phyloP scores from a whole-genome alignment of 225 moss, liverwort and hornwort genomes.

The Pseudoscleropodium purum region DNA sequence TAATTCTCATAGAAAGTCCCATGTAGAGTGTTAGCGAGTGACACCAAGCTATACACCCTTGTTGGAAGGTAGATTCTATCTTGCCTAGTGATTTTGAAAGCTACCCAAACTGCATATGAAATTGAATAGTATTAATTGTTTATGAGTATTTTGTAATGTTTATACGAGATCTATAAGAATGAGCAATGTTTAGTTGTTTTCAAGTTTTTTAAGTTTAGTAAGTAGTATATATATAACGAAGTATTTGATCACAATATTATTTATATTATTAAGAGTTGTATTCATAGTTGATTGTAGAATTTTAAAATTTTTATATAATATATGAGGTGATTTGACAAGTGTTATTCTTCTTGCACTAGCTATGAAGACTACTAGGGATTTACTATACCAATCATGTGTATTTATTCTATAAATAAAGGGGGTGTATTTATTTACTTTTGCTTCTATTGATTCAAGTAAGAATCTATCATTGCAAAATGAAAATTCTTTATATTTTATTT shows the following conservation, averaged over 20 bases:
- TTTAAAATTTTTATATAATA: accelerated
- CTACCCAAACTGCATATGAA: neutral
- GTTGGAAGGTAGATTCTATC: neutral
- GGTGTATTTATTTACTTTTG: neutral
- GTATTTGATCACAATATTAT: neutral
- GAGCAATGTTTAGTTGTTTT: neutral
- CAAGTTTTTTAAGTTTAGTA: too few species aligned
- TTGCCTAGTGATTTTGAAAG: neutral
- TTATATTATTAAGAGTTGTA: neutral
- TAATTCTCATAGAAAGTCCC: too few species aligned
- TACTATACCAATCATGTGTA: neutral
- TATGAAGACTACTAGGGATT: neutral
- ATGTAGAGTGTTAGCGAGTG: neutral
- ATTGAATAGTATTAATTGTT: too few species aligned
- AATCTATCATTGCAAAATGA: neutral
- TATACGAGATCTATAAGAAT: neutral
- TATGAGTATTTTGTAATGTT: accelerated
- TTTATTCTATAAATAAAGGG: neutral
- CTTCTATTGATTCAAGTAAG: accelerated
- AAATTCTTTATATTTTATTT: too few species aligned
- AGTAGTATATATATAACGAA: too few species aligned
- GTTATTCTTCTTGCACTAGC: neutral
- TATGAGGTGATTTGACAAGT: neutral
- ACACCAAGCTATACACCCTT: neutral
- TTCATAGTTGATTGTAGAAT: neutral